A percentile compares a stretch with the other conserved stretches of the same genome.
These are phyloP conservation scores for Syzygium jambos DNA, from an alignment of 345 rosid species.

Conservation along the genomic window DNA sequence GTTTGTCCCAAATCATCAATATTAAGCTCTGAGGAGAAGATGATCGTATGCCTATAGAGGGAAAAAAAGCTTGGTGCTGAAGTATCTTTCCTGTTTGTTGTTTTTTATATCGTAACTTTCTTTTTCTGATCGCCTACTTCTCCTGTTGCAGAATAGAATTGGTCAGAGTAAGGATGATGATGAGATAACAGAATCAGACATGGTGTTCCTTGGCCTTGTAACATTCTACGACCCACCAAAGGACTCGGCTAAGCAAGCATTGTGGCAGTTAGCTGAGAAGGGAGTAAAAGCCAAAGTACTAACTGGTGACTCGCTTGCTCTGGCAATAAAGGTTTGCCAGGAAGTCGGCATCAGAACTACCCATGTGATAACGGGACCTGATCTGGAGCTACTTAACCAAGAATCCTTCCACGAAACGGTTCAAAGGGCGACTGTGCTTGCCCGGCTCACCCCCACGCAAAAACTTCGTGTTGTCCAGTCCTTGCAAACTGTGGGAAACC, in stretches of 20 bases:
- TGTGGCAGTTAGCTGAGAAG: constrained; percentile 58
- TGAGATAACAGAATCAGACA: constrained; percentile 37
- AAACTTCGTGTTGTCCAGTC: constrained; percentile 60
- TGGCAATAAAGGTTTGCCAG: constrained; percentile 52
- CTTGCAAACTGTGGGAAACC: constrained; percentile 45
- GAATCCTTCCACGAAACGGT: constrained; percentile 52
- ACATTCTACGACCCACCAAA: constrained; percentile 68
- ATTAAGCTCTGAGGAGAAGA: not conserved
- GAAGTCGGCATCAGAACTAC: constrained; percentile 68
- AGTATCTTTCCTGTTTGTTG: not conserved
- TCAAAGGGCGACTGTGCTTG: constrained; percentile 51
- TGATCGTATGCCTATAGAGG: not conserved
- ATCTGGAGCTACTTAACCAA: constrained; percentile 48
- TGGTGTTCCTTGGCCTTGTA: constrained; percentile 55
- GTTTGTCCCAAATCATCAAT: not conserved
- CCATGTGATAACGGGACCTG: constrained; percentile 64
- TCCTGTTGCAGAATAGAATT: constrained; percentile 21
- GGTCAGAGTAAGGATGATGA: constrained; percentile 11
- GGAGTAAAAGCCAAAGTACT: constrained; percentile 71
- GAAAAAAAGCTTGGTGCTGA: not conserved
- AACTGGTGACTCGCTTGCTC: constrained; percentile 54
- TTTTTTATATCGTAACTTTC: not conserved
- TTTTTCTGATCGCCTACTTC: not conserved
- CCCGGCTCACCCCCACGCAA: constrained; percentile 59
- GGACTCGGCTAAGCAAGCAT: constrained; percentile 72